Evolutionary conservation across 2,329 filamentous ascomycete genomes (phyloP).

Genomic region (Cercospora berteroae): DNA sequence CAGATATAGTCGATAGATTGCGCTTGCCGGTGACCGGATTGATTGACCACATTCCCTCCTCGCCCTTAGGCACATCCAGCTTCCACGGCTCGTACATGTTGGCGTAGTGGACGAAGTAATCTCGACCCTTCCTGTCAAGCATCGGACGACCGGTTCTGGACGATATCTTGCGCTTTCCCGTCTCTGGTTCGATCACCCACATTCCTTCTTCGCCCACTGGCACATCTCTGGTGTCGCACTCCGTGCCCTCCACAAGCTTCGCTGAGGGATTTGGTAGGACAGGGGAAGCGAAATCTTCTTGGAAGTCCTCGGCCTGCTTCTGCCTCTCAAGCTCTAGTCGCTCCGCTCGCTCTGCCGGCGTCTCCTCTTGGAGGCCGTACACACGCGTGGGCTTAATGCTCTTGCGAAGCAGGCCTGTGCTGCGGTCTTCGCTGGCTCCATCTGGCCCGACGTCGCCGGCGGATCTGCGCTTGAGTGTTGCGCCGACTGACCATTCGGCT

Average conservation of each 20-base stretch:
- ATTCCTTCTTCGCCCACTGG: conserved; percentile 3
- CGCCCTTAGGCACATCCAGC: neutral
- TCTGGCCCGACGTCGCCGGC: neutral
- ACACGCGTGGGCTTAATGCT: neutral
- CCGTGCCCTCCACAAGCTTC: neutral
- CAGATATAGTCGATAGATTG: neutral
- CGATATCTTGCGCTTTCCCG: neutral
- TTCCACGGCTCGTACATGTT: neutral
- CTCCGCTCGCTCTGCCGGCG: neutral
- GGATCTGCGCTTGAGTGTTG: neutral
- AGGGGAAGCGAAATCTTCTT: neutral
- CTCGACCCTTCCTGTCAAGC: neutral
- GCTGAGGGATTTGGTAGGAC: neutral
- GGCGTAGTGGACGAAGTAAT: neutral
- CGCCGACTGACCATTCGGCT: neutral
- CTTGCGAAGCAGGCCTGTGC: neutral
- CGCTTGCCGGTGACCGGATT: neutral
- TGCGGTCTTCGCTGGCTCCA: neutral
- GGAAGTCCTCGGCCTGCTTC: neutral
- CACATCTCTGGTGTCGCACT: neutral
- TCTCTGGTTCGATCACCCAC: neutral
- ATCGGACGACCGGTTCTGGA: neutral
- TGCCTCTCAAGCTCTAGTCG: neutral
- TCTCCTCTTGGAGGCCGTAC: neutral
- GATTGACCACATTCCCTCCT: conserved; percentile 4